Evolutionary conservation across 2,329 filamentous ascomycete genomes (phyloP).

Genomic region (Ilyonectria mors-panacis): DNA sequence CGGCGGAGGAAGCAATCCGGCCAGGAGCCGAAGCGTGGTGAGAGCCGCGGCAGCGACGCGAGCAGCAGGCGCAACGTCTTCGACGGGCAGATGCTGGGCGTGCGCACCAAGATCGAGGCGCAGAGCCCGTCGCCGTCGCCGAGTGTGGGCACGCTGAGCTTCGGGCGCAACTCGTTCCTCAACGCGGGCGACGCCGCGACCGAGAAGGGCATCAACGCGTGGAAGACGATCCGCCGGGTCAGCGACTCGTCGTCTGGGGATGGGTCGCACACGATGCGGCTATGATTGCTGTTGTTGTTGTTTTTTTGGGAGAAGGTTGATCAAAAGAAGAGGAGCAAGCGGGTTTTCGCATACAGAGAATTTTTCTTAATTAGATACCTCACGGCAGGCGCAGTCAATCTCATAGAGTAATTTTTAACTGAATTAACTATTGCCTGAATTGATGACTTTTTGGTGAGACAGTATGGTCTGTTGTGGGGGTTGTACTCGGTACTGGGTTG

Average conservation of each 20-base stretch:
- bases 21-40: constrained; percentile 26
- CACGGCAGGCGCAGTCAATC: constrained; percentile 42
- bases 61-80: constrained; percentile 29
- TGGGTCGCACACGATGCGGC: constrained; percentile 30
- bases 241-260: constrained; percentile 44
- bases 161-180: constrained; percentile 45
- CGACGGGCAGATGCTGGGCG: constrained; percentile 42
- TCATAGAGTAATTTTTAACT: constrained; percentile 42
- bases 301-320: constrained; percentile 2
- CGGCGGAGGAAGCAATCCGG: constrained; percentile 27
- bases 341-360: constrained; percentile 22
- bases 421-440: neutral
- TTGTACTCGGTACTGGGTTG: neutral
- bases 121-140: constrained; percentile 40
- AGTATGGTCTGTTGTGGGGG: neutral
- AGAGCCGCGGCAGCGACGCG: constrained; percentile 39
- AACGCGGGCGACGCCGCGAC: constrained; percentile 38
- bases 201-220: constrained; percentile 36
- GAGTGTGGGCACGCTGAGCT: constrained; percentile 45
- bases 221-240: constrained; percentile 47
- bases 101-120: constrained; percentile 48
- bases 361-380: constrained; percentile 33
- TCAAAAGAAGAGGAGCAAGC: constrained; percentile 14
- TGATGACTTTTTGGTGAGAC: neutral
- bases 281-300: constrained; percentile 3